A percentile compares a stretch with the other conserved stretches of the same genome.
These are phyloP conservation scores for Vitis rotundifolia DNA, from an alignment of 164 flowering plant species.

Conservation along the genomic window DNA sequence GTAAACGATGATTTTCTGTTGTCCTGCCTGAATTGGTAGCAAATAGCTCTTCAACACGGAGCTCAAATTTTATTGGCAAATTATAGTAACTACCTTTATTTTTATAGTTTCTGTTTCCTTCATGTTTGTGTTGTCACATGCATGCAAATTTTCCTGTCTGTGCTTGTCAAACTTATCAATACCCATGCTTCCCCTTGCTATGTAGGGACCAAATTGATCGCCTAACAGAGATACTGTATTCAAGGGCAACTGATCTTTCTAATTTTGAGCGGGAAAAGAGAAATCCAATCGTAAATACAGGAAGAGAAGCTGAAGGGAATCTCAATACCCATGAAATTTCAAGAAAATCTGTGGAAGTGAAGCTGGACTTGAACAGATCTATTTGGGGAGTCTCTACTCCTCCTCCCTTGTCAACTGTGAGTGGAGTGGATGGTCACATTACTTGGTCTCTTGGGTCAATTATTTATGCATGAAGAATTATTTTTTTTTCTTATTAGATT, in stretches of 20 bases:
- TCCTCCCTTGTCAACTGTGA: slow-evolving; percentile 37
- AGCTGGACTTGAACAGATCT: slow-evolving; percentile 20
- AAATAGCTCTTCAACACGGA: too few species aligned
- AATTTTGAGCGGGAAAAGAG: slow-evolving; percentile 28
- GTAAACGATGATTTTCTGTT: slow-evolving; percentile 26
- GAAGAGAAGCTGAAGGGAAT: slow-evolving; percentile 16
- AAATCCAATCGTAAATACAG: slow-evolving; percentile 9
- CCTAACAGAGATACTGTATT: slow-evolving; percentile 58
- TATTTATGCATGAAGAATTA: too few species aligned
- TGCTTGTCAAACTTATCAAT: background rate
- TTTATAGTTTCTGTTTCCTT: background rate
- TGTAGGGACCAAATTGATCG: slow-evolving; percentile 70
- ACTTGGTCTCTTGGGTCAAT: too few species aligned
- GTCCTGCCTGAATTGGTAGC: background rate
- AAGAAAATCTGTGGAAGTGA: background rate
- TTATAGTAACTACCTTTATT: too few species aligned
- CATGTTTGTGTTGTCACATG: background rate
- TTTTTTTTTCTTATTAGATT: too few species aligned
- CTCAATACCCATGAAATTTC: slow-evolving; percentile 3
- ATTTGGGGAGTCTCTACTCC: slow-evolving; percentile 32
- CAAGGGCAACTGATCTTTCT: slow-evolving; percentile 46
- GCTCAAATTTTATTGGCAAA: too few species aligned
- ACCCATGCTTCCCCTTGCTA: background rate
- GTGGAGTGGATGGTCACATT: slow-evolving; percentile 5
- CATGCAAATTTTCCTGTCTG: slow-evolving; percentile 5